Evolutionary conservation across 306 rosid species (phyloP), one percentile per base, ranked within the genome.

Genomic region (Trichosanthes truncata): DNA sequence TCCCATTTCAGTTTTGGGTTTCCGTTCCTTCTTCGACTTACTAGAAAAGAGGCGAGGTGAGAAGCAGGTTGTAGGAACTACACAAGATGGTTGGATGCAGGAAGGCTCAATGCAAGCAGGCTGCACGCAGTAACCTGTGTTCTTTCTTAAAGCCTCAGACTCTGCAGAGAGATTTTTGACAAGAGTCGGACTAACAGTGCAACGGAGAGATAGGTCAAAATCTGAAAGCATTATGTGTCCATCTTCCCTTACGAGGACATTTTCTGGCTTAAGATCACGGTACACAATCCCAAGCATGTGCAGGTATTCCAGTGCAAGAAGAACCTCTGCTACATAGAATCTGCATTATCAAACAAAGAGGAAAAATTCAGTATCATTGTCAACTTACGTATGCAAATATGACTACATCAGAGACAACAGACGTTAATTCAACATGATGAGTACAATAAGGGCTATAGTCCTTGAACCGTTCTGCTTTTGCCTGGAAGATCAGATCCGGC

Each of bases 201-300:
- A 94, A 7, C 97, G 93, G 82, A 94, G 97, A 52, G 98, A 94
- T 60, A 94, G 97, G 65, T 94, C 98, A 72, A 94, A 94, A 80
- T 94, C 98, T 1, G 98, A 94, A 79, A 94, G 97, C 98, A 94
- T 94, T 74, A 94, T 94, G 78, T 94, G 98, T 46, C 98, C 98
- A 76, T 94, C 98, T 45, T 94, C 97, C 84, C 98, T 85, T 78
- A 94, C 98, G 33, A 94, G 95, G 33, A 94, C 95, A 79, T 94
- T 94, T 87, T 94, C 98, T 0, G 98, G 98, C 88, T 94, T 94
- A 35, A 94, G 97, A 82, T 94, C 98, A n/a, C 98, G 97, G 90
- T 94, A 94, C 73, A 94, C 97, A 82, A 94, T 94, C 81, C 98
- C 98, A 74, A 94, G 98, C 98, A 94, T 94, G 88, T 94, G 98